Evolutionary conservation across 768 basidiomycete species (phyloP), one percentile per base, ranked within the genome.

Genomic region (Termitomyces sp.): DNA sequence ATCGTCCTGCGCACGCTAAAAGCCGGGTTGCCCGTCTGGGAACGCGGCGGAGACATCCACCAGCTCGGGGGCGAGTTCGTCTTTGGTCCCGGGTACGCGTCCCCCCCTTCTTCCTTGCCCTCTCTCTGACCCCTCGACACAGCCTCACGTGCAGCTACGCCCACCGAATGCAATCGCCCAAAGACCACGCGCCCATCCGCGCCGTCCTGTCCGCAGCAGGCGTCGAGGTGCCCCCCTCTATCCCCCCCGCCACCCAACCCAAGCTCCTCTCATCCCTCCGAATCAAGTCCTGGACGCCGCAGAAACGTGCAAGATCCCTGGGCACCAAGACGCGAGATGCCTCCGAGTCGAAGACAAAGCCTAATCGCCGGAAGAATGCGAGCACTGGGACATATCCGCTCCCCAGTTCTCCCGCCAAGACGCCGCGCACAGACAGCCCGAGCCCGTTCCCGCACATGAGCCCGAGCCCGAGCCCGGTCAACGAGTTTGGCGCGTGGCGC

Each of bases 1-100:
- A 88, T 92, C 24, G 77, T 90, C 36, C 71, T 81, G 59, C 84
- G 87, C 59, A 87, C 88, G 2, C 66, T 93, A 50, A 82, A 82
- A 57, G 82, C 84, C 28, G 83, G 86, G 26, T 88, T 95, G 86
- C 90, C 91, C 0, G 76, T 92, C 15, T 90, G 88, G 84, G 87
- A 87, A 73, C 83, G 82, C 59, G 88, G 86, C 3, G 92, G 92
- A 0, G 86, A 93, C 64, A 69, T 85, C 44, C 72, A 79, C 42
- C 92, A 95, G 70, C 76, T 96, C 20, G 94, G 94, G 10, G 95
- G 94, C 24, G 95, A 98, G 74, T 95, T 96, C 66, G 80, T 78
- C 9, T 70, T 76, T 59, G 79, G 76, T 22, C 76, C 73, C 51
- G 77, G 77, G 77, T 80, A 50, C 57, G 77, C 66, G 5, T n/a